These are phyloP conservation scores for Calocybe cyanea DNA, from an alignment of 768 basidiomycete genomes.

Conservation along the genomic window DNA sequence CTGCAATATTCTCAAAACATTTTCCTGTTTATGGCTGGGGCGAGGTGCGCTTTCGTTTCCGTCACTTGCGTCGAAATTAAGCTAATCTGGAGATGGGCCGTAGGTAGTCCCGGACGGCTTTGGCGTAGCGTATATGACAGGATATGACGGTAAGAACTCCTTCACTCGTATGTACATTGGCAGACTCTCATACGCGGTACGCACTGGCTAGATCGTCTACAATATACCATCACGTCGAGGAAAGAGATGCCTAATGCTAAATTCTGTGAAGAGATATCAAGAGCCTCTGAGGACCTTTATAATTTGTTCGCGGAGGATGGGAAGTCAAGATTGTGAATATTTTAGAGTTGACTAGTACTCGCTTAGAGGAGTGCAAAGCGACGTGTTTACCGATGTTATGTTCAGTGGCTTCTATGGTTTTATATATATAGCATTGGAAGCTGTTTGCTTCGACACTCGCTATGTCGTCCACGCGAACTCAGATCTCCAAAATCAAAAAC, in stretches of 20 bases:
- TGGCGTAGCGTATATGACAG: slow-evolving; percentile 94
- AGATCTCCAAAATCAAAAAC: slow-evolving; percentile 75
- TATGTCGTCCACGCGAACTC: slow-evolving; percentile 58
- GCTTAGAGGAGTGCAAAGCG: no score
- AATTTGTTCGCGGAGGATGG: slow-evolving; percentile 40
- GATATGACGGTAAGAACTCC: slow-evolving; percentile 58
- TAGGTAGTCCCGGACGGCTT: slow-evolving; percentile 90
- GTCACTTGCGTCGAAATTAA: background rate
- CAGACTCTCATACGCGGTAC: background rate
- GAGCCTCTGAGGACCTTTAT: slow-evolving; percentile 64
- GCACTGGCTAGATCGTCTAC: slow-evolving; percentile 56
- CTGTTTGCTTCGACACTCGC: background rate
- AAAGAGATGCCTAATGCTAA: slow-evolving; percentile 76
- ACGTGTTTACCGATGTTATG: no score
- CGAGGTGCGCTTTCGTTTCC: slow-evolving; percentile 43
- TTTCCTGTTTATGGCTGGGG: slow-evolving; percentile 92
- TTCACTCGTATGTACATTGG: slow-evolving; percentile 1
- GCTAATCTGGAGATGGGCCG: background rate
- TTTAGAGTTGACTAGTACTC: no score
- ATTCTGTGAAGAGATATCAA: slow-evolving; percentile 68
- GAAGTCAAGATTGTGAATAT: slow-evolving; percentile 24
- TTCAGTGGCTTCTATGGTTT: no score
- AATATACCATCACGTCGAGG: slow-evolving; percentile 85
- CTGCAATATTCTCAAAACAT: slow-evolving; percentile 82
- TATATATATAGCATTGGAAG: background rate